Percentiles rank a stretch among this genome's conserved stretches.
Evolutionary conservation across 805 yeast genomes (phyloP).

Genomic region (Candida insectalens): DNA sequence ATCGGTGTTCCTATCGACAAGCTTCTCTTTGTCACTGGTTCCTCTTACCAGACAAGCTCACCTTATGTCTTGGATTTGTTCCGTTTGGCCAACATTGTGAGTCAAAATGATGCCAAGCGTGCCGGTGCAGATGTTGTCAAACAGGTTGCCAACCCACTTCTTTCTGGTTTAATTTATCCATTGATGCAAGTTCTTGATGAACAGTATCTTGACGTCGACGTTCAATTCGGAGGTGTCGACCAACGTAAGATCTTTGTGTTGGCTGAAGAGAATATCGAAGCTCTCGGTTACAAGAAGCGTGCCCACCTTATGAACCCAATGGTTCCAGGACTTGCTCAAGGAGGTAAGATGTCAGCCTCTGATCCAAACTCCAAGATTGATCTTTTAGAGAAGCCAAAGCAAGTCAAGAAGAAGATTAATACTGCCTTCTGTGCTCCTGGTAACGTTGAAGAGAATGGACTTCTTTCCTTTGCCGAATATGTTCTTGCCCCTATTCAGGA

Average conservation of each 20-base stretch:
- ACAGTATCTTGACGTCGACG: conserved; percentile 79
- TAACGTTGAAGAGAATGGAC: conserved; percentile 81
- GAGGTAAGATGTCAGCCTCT: conserved; percentile 98
- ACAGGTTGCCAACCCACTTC: conserved; percentile 89
- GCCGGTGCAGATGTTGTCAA: conserved; percentile 99
- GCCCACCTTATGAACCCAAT: conserved; percentile 98
- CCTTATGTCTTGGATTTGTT: conserved; percentile 86
- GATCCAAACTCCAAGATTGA: conserved; percentile 98
- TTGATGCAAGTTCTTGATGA: conserved; percentile 98
- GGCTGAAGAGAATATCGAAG: conserved; percentile 88
- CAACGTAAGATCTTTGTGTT: conserved; percentile 95
- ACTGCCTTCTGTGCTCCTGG: conserved; percentile 97
- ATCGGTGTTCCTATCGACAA: conserved; percentile 90
- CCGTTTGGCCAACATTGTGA: conserved; percentile 71
- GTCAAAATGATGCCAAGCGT: conserved; percentile 94
- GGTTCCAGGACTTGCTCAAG: conserved; percentile 97
- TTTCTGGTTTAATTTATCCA: conserved; percentile 92
- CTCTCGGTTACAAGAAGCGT: conserved; percentile 89
- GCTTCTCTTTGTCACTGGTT: conserved; percentile 76
- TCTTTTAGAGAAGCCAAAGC: conserved; percentile 78
- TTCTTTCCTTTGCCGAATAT: conserved; percentile 74
- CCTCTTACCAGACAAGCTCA: conserved; percentile 73
- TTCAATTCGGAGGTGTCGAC: conserved; percentile 98
- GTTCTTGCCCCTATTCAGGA: conserved; percentile 83
- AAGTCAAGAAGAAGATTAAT: conserved; percentile 81